These are phyloP conservation scores for Aaosphaeria arxii DNA, from an alignment of 2,329 filamentous ascomycete species.

Conservation along the genomic window DNA sequence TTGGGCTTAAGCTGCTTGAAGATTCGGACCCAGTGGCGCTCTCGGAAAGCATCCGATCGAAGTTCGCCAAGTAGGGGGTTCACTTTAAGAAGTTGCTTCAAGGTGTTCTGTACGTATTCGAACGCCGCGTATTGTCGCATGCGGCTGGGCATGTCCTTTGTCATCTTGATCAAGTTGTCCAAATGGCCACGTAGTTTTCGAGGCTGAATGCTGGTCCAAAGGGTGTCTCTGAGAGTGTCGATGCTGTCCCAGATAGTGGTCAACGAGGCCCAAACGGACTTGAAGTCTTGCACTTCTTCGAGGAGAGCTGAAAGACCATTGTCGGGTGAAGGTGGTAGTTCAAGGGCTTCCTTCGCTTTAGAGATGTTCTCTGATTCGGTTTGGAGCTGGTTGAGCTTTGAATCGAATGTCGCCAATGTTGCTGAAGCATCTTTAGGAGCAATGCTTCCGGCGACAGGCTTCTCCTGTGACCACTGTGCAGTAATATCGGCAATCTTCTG, in stretches of 20 bases:
- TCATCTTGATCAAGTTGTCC: conserved; percentile 93
- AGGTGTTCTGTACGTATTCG: conserved; percentile 90
- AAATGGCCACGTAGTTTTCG: conserved; percentile 87
- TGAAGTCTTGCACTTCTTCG: conserved; percentile 97
- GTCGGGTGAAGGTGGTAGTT: conserved; percentile 76
- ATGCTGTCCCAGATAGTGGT: conserved; percentile 96
- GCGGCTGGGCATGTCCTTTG: conserved; percentile 97
- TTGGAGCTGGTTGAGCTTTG: conserved; percentile 78
- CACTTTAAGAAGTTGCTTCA: conserved; percentile 85
- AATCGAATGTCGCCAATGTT: conserved; percentile 78
- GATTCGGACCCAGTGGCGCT: conserved; percentile 96
- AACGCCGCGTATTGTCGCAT: conserved; percentile 99
- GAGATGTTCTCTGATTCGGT: conserved; percentile 90
- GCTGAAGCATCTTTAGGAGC: conserved; percentile 83
- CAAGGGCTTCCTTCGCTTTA: conserved; percentile 94
- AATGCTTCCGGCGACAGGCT: conserved; percentile 92
- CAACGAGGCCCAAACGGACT: conserved; percentile 94
- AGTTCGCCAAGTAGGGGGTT: conserved; percentile 85
- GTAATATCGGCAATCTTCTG: conserved; percentile 86
- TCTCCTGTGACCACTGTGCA: conserved; percentile 89
- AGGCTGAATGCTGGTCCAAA: conserved; percentile 95
- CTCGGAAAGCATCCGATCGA: conserved; percentile 93
- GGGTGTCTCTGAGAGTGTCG: conserved; percentile 84
- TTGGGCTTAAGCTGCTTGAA: conserved; percentile 93
- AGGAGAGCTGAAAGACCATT: conserved; percentile 80